These are phyloP conservation scores for Lachancea waltii DNA, from an alignment of 805 yeast genomes.

Conservation along the genomic window DNA sequence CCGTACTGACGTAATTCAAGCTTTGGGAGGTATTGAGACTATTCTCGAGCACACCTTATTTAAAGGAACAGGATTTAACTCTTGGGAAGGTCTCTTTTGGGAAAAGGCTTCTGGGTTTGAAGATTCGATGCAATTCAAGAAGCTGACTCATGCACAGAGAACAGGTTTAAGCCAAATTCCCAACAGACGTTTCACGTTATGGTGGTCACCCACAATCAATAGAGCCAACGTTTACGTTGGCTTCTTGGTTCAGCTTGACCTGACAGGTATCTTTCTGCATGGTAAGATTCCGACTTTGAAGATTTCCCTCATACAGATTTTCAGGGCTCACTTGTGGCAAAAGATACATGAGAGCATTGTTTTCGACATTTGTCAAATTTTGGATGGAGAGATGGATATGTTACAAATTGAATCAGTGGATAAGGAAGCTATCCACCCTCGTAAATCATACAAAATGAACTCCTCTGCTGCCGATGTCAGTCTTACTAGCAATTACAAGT, in stretches of 20 bases:
- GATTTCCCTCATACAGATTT: conserved; percentile 90
- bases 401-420: conserved; percentile 79
- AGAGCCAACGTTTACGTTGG: conserved; percentile 98
- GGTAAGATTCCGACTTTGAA: conserved; percentile 97
- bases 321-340: conserved; percentile 98
- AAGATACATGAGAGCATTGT: conserved; percentile 95
- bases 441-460: conserved; percentile 96
- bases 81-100: conserved; percentile 99
- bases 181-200: conserved; percentile 88
- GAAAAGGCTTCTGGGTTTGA: conserved; percentile 97
- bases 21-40: conserved; percentile 95
- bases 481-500: conserved; percentile 62
- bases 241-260: conserved; percentile 87
- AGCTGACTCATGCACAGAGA: conserved; percentile 94
- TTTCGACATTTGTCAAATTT: conserved; percentile 84
- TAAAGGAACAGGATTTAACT: conserved; percentile 94
- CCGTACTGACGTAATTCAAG: conserved; percentile 93
- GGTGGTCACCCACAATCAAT: conserved; percentile 99
- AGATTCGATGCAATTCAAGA: conserved; percentile 89
- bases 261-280: conserved; percentile 94
- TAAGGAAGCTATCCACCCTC: conserved; percentile 90
- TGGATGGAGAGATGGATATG: conserved; percentile 80
- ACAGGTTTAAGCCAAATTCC: conserved; percentile 97
- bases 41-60: conserved; percentile 91
- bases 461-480: conserved; percentile 91